Evolutionary conservation across 352 stramenopile species (phyloP), one percentile per base, ranked within the genome.

Genomic region (Pythium oligandrum): DNA sequence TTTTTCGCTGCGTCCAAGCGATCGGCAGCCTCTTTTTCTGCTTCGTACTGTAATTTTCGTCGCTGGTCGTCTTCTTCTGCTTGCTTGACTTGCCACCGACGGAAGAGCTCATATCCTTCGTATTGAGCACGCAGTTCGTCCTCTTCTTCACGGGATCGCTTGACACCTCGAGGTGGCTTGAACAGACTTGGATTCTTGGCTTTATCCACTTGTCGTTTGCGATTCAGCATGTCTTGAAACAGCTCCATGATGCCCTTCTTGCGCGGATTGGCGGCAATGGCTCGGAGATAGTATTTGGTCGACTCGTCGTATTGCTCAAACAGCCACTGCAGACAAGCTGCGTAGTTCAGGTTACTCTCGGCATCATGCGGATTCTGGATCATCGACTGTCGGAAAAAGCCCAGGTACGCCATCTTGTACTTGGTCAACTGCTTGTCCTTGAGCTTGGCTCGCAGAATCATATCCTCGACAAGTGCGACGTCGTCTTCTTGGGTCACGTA

Each of bases 271-370:
- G 79, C 61, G 0, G 78, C 71, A n/a, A 92, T 63, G 1, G 84
- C 83, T 0, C 66, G 65, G 33, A 95, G 42, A 54, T 91, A 95
- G 59, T 88, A 81, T 46, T 57, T 62, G 9, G 66, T 72, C 3
- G 80, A 75, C 11, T 79, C 65, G 3, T 84, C 72, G 40, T 86
- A 85, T 48, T 85, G 71, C 3, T 70, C 65, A 52, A 80, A 90
- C 1, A 93, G 66, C 78, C 73, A 91, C 51, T 91, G 75, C 7
- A 85, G 32, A 48, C 80, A 89, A 6, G 78, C 73, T 1, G 80
- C 84, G 44, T 92, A 95, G 55, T 95, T 95, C 35, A 90, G 52
- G 52, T 90, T 81, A 32, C 72, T 83, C 54, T 92, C 77, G 4
- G 59, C 58, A 52, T 81, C 67, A 3, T 63, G 46, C 1, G 84